Percentiles rank a stretch among this genome's conserved stretches.
phyloP scores from a whole-genome alignment of 306 rosid species.

The Chamaecrista fasciculata region DNA sequence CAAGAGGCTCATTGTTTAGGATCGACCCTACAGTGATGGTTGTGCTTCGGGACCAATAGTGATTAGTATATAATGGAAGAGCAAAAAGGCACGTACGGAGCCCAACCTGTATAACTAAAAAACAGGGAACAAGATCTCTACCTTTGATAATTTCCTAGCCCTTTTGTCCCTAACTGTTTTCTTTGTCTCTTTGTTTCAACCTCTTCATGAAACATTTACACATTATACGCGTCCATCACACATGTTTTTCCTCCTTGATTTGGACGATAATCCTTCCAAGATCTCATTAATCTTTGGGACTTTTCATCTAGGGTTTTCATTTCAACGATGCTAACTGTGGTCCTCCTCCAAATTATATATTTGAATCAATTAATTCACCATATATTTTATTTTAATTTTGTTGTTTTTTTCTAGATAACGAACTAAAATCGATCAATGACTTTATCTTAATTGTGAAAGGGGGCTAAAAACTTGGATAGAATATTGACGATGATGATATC shows the following conservation, averaged over 20 bases:
- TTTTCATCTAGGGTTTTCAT: conserved; percentile 35
- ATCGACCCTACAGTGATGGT: conserved; percentile 60
- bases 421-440: no score
- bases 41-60: conserved; percentile 44
- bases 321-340: conserved; percentile 49
- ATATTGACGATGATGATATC: no score
- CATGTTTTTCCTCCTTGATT: conserved; percentile 51
- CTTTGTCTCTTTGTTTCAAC: conserved; percentile 42
- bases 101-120: conserved; percentile 30
- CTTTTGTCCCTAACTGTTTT: conserved; percentile 73
- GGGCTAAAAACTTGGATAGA: no score
- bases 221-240: conserved; percentile 59
- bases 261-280: conserved; percentile 24
- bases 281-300: conserved; percentile 9
- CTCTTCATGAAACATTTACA: conserved; percentile 38
- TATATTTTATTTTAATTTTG: no score
- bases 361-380: no score
- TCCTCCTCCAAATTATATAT: conserved; percentile 31
- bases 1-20: conserved; percentile 49
- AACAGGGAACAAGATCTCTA: conserved; percentile 67
- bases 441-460: no score
- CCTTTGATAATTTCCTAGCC: conserved; percentile 46
- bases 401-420: no score
- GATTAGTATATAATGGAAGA: conserved; percentile 30
- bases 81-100: conserved; percentile 44